Conservation (phyloP, 257 asterid species). For the Cynanchum wilfordii region DNA sequence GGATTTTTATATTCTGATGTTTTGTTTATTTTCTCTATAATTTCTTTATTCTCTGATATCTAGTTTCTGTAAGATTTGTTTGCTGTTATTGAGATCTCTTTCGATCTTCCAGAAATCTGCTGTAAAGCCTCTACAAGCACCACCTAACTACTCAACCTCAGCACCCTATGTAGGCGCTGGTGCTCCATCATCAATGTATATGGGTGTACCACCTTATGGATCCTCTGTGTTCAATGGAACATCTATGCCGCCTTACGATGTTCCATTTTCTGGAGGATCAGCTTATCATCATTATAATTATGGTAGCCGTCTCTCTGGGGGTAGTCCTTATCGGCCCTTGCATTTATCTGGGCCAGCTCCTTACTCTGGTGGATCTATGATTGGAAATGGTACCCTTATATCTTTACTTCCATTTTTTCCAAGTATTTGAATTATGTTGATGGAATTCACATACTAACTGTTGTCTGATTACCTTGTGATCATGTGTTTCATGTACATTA, state of each 20-base stretch:
- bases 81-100: slow-evolving; percentile 11
- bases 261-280: slow-evolving; percentile 78
- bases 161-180: slow-evolving; percentile 66
- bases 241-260: slow-evolving; percentile 73
- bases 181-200: slow-evolving; percentile 72
- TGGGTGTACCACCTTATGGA: slow-evolving; percentile 77
- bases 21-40: background rate
- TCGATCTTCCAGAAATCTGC: slow-evolving; percentile 52
- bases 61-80: background rate
- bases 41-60: background rate
- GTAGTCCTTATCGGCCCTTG: slow-evolving; percentile 71
- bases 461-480: background rate
- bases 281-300: slow-evolving; percentile 74
- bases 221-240: slow-evolving; percentile 65
- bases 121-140: slow-evolving; percentile 59
- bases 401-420: slow-evolving; percentile 1
- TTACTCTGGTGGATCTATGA: slow-evolving; percentile 60
- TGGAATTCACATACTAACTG: background rate
- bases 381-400: slow-evolving; percentile 51
- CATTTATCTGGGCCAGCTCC: slow-evolving; percentile 69
- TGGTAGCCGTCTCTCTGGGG: slow-evolving; percentile 72
- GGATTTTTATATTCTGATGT: background rate
- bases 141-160: slow-evolving; percentile 55
- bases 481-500: background rate
- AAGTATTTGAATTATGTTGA: background rate